Evolutionary conservation across 2,329 filamentous ascomycete species (phyloP), one percentile per base, ranked within the genome.

Genomic region (Beauveria varroae): DNA sequence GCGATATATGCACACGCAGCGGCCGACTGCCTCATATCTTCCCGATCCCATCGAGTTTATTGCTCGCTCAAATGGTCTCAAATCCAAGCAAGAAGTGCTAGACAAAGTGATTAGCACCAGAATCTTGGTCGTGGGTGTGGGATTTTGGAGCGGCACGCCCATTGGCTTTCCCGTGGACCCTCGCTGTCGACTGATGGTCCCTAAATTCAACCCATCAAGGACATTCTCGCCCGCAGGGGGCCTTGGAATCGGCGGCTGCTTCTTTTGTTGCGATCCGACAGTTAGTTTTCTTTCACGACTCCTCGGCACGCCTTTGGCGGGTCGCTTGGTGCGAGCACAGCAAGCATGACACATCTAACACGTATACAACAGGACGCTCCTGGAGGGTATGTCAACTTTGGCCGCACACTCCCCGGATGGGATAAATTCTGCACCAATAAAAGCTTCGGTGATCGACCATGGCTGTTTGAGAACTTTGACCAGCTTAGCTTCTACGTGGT

Each of bases 1-100:
- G 61, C 76, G 84, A 10, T 87, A 87, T 68, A 84, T 82, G 73
- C 79, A 80, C 30, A 85, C 81, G 3, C 81, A 84, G 63, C 76
- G 84, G 2, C 80, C 81, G 1, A 79, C 83, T 30, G 85, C 85
- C 1, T 76, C 80, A 0, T 87, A 86, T 63, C 73, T 87, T 0
- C 84, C 84, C 0, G 80, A 85, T 66, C 85, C 85, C 52, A 74
- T 86, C 43, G 76, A 80, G 1, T 87, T 85, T 60, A 63, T 74
- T 7, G 66, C 66, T 5, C 67, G 70, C 41, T 73, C 71, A 56
- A 78, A 78, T 57, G 75, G 69, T 0, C 68, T 76, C 6, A 50
- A 66, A 7, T 67, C 67, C 16, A 67, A 74, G 3, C 59, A 67
- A 26, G 67, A 70, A 3, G 71, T 75, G 1, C 71, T 74, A 14